Conservation (phyloP, 2,329 filamentous ascomycete species). For the Arthrobotrys sphaeroides region DNA sequence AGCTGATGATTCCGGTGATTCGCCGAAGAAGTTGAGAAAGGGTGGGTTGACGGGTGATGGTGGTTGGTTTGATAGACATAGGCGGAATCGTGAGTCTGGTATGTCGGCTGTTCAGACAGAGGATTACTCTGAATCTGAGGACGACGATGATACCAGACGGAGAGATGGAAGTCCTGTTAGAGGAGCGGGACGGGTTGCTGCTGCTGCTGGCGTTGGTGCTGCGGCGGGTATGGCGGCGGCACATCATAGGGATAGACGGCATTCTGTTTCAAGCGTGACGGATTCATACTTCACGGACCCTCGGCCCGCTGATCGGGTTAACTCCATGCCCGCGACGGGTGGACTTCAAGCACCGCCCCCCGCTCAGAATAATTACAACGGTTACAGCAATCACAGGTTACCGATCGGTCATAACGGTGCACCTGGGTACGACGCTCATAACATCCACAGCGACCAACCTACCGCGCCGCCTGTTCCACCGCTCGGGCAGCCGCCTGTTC, state of each 20-base stretch:
- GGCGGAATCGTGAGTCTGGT: slow-evolving; percentile 37
- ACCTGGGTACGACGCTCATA: slow-evolving; percentile 26
- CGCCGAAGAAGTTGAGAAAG: slow-evolving; percentile 37
- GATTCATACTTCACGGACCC: slow-evolving; percentile 49
- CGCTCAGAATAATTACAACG: slow-evolving; percentile 23
- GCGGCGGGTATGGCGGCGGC: slow-evolving; percentile 34
- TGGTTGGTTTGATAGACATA: slow-evolving; percentile 43
- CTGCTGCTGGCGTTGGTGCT: slow-evolving; percentile 31
- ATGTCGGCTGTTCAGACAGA: slow-evolving; percentile 51
- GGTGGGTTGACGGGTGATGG: slow-evolving; percentile 41
- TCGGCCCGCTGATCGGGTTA: slow-evolving; percentile 12
- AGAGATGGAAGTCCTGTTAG: slow-evolving; percentile 35
- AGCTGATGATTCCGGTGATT: slow-evolving; percentile 11
- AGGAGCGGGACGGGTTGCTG: slow-evolving; percentile 18
- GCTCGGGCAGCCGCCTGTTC: neutral
- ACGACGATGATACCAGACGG: slow-evolving; percentile 35
- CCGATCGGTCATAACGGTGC: slow-evolving; percentile 21
- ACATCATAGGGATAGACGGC: slow-evolving; percentile 39
- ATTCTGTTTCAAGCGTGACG: slow-evolving; percentile 34
- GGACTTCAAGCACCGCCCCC: slow-evolving; percentile 47
- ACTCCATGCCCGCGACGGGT: slow-evolving; percentile 34
- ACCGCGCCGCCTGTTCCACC: slow-evolving; percentile 6
- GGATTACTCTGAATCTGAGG: slow-evolving; percentile 44
- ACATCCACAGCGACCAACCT: slow-evolving; percentile 44
- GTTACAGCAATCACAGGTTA: slow-evolving; percentile 40